Evolutionary conservation across 768 basidiomycete genomes (phyloP).

Genomic region (Mycena pura): DNA sequence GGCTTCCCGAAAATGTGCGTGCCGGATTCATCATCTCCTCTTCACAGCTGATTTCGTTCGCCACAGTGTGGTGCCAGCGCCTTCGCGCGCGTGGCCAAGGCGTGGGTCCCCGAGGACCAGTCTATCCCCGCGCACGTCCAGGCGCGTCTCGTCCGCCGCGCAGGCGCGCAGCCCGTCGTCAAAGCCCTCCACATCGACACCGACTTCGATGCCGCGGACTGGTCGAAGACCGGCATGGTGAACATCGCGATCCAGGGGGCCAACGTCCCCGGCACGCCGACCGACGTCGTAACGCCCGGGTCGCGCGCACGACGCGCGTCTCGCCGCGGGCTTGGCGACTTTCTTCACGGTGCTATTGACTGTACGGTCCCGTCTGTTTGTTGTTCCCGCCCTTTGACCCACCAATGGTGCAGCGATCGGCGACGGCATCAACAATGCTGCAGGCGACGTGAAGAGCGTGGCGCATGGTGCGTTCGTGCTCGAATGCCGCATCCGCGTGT

Average conservation of each 20-base stretch:
- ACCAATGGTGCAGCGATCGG: not conserved
- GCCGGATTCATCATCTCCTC: too few species aligned
- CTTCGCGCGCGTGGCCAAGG: constrained; percentile 12
- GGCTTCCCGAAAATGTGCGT: constrained; percentile 42
- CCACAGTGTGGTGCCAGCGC: constrained; percentile 8
- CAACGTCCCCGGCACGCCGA: constrained; percentile 12
- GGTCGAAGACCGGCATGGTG: constrained; percentile 7
- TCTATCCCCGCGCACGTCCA: not conserved
- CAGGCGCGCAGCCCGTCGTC: constrained; percentile 8
- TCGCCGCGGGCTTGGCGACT: constrained; percentile 2
- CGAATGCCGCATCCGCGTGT: not conserved
- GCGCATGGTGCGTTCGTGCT: not conserved
- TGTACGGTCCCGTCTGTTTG: not conserved
- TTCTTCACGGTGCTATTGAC: not conserved
- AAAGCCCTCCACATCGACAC: constrained; percentile 17
- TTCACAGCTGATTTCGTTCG: too few species aligned
- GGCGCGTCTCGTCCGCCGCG: constrained; percentile 2
- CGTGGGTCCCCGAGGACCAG: constrained; percentile 15
- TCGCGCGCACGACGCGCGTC: not conserved
- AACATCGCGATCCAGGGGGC: constrained; percentile 18
- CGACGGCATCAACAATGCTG: not conserved
- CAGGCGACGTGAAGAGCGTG: not conserved
- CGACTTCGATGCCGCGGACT: constrained; percentile 13
- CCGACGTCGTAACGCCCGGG: not conserved
- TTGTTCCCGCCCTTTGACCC: too few species aligned